phyloP scores from a whole-genome alignment of 2,329 filamentous ascomycete genomes.

The Fusarium odoratissimum region DNA sequence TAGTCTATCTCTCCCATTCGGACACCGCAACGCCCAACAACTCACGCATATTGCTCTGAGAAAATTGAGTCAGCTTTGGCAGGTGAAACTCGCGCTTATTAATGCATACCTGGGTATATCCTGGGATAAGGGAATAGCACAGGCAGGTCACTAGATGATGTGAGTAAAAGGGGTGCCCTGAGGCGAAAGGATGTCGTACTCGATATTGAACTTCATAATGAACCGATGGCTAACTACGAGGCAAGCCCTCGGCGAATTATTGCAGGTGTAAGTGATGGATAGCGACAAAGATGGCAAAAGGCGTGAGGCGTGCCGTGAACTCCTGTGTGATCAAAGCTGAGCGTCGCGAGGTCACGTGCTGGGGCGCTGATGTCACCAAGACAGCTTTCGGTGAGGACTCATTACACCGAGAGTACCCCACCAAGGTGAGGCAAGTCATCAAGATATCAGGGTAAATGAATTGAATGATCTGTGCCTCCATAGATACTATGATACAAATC shows the following conservation, averaged over 20 bases:
- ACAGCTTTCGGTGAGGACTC: constrained; percentile 11
- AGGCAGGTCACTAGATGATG: constrained; percentile 61
- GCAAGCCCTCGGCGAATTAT: constrained; percentile 30
- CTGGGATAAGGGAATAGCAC: constrained; percentile 69
- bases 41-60: constrained; percentile 67
- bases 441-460: background rate
- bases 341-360: constrained; percentile 49
- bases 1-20: background rate
- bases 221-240: constrained; percentile 17
- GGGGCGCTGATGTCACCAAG: constrained; percentile 17
- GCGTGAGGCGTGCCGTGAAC: constrained; percentile 43
- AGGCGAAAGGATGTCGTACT: constrained; percentile 51
- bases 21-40: constrained; percentile 5
- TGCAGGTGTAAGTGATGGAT: constrained; percentile 8
- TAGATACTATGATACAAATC: background rate
- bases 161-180: constrained; percentile 28
- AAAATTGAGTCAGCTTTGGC: background rate
- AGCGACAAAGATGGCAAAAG: constrained; percentile 7
- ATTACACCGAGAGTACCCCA: constrained; percentile 5
- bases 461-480: background rate
- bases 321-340: constrained; percentile 36
- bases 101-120: constrained; percentile 65
- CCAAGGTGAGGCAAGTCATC: background rate
- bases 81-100: background rate
- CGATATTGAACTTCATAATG: constrained; percentile 65